Evolutionary conservation across 2,329 filamentous ascomycete genomes (phyloP).

Genomic region (Ceratocystis alfenasii): DNA sequence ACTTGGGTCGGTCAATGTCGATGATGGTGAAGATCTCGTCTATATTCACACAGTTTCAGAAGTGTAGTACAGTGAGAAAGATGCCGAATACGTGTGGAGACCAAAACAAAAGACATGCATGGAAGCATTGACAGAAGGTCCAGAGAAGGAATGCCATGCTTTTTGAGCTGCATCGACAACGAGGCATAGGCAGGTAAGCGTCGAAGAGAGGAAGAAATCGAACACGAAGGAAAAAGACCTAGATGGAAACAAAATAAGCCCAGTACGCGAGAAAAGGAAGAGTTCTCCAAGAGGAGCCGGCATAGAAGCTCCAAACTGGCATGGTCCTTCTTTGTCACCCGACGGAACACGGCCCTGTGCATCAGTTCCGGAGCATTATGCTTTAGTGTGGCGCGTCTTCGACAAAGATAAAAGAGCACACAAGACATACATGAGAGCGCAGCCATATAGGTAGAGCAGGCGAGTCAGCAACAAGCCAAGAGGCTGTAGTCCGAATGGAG

Average conservation of each 20-base stretch:
- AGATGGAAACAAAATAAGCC: background rate
- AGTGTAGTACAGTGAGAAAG: conserved; percentile 4
- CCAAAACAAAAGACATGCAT: conserved; percentile 15
- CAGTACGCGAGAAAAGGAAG: background rate
- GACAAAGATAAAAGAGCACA: background rate
- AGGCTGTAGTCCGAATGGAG: no score
- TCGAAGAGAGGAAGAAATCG: background rate
- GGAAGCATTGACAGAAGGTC: conserved; percentile 18
- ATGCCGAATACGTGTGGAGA: conserved; percentile 6
- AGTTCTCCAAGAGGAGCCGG: background rate
- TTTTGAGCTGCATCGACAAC: background rate
- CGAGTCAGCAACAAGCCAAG: no score
- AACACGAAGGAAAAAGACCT: background rate
- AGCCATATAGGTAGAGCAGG: background rate
- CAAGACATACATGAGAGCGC: background rate
- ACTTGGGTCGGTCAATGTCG: background rate
- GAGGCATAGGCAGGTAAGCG: conserved; percentile 1
- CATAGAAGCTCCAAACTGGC: background rate
- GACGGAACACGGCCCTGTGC: conserved; percentile 7
- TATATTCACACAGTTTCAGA: conserved; percentile 7
- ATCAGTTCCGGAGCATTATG: background rate
- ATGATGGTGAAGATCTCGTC: conserved; percentile 1
- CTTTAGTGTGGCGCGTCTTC: background rate
- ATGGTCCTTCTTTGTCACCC: background rate
- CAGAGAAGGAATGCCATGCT: conserved; percentile 4